phyloP scores from a whole-genome alignment of 192 early-diverging fungal species.

The Funneliformis geosporum region DNA sequence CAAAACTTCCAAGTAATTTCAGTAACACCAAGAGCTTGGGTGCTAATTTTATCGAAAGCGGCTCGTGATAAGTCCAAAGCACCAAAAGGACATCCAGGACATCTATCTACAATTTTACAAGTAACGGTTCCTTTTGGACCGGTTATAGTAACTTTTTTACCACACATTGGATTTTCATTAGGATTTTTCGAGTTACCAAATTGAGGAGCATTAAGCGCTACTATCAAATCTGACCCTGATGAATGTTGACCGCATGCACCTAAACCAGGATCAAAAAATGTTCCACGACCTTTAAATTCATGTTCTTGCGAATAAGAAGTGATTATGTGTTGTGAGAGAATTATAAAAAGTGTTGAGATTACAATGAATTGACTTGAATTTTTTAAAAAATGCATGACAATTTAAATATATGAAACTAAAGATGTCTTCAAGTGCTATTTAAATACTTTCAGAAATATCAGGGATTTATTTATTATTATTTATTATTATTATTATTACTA shows the following conservation, averaged over 20 bases:
- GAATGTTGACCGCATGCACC: constrained; percentile 39
- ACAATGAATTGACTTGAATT: too few relatives aligned
- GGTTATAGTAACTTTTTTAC: neutral
- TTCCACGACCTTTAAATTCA: constrained; percentile 18
- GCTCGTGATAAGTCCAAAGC: constrained; percentile 48
- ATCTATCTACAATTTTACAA: constrained; percentile 32
- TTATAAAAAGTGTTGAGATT: too few relatives aligned
- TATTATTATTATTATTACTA: too few relatives aligned
- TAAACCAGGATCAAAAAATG: constrained; percentile 30
- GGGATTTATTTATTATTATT: too few relatives aligned
- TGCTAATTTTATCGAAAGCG: constrained; percentile 47
- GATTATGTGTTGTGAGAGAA: too few relatives aligned
- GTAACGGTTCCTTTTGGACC: constrained; percentile 15
- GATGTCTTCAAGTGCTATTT: too few relatives aligned
- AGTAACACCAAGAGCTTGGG: constrained; percentile 31
- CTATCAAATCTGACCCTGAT: constrained; percentile 37
- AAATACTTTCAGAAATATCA: too few relatives aligned
- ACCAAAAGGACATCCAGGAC: constrained; percentile 44
- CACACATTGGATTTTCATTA: neutral
- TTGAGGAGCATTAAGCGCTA: constrained; percentile 28
- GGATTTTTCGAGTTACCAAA: neutral
- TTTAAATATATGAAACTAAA: too few relatives aligned
- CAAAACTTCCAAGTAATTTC: constrained; percentile 45
- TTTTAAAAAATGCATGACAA: too few relatives aligned
- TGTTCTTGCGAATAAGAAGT: neutral